Conservation (phyloP, 2,329 filamentous ascomycete genomes). For the Cladosporium sp. region DNA sequence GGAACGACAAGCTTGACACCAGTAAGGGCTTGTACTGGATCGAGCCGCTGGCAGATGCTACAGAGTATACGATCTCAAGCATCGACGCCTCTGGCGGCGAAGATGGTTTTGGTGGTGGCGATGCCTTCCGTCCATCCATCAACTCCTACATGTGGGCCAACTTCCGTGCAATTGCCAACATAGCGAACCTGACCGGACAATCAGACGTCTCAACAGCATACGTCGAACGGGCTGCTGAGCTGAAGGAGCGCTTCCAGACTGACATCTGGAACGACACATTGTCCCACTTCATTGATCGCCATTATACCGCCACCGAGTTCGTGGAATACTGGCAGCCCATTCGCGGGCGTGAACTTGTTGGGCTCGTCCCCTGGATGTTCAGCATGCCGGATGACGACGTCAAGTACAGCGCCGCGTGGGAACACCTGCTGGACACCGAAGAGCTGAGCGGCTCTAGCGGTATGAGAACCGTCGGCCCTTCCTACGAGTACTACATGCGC, state of each 20-base stretch:
- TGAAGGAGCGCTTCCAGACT: slow-evolving; percentile 37
- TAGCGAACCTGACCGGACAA: slow-evolving; percentile 34
- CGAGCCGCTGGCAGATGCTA: slow-evolving; percentile 41
- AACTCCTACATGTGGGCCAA: slow-evolving; percentile 45
- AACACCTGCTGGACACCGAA: slow-evolving; percentile 33
- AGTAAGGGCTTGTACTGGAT: slow-evolving; percentile 41
- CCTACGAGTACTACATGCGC: slow-evolving; percentile 44
- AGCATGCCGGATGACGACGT: slow-evolving; percentile 38
- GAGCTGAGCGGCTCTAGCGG: slow-evolving; percentile 35
- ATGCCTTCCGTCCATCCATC: slow-evolving; percentile 42
- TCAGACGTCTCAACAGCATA: slow-evolving; percentile 18
- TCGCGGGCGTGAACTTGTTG: slow-evolving; percentile 42
- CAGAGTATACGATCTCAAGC: slow-evolving; percentile 43
- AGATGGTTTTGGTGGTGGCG: slow-evolving; percentile 40
- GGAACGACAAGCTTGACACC: slow-evolving; percentile 36
- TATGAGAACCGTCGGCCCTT: slow-evolving; percentile 41
- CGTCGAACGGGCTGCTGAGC: slow-evolving; percentile 27
- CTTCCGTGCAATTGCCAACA: slow-evolving; percentile 37
- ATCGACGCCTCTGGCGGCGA: slow-evolving; percentile 39
- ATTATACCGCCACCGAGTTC: slow-evolving; percentile 35
- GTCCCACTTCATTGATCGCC: slow-evolving; percentile 43
- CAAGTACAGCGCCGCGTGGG: slow-evolving; percentile 36
- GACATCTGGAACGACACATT: slow-evolving; percentile 43
- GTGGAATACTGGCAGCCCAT: slow-evolving; percentile 40
- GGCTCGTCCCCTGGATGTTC: slow-evolving; percentile 42